phyloP scores from a whole-genome alignment of 495 filamentous ascomycete species.

The Viridothelium virens region DNA sequence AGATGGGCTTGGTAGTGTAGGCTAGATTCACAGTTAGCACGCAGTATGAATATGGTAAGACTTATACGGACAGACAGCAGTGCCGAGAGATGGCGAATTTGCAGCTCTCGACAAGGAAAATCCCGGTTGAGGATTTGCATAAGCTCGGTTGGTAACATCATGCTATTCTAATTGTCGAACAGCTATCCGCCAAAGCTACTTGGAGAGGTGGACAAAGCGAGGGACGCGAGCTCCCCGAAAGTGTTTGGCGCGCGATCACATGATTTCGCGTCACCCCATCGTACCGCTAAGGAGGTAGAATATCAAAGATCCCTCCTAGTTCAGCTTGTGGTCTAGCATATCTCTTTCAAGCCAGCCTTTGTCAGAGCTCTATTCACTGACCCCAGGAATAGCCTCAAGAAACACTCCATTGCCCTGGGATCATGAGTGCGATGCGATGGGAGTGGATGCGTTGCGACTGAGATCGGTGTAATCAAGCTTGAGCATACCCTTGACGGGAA shows the following conservation, averaged over 20 bases:
- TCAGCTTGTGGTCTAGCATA: too few species aligned
- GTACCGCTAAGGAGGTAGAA: too few species aligned
- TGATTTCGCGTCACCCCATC: slow-evolving; percentile 14
- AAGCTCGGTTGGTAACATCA: slow-evolving; percentile 30
- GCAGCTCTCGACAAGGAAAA: slow-evolving; percentile 34
- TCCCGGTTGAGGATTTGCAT: slow-evolving; percentile 20
- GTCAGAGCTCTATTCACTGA: too few species aligned
- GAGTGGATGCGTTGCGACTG: too few species aligned
- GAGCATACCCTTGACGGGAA: too few species aligned
- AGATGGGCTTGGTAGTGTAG: slow-evolving; percentile 39
- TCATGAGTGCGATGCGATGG: too few species aligned
- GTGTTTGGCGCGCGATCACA: slow-evolving; percentile 15
- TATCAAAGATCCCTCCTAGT: too few species aligned
- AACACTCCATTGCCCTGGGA: too few species aligned
- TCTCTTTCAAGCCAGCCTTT: too few species aligned
- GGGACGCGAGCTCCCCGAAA: not conserved
- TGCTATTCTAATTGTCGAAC: not conserved
- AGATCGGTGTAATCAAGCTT: too few species aligned
- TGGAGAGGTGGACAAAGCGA: not conserved
- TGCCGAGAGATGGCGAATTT: slow-evolving; percentile 30
- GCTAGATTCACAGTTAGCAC: slow-evolving; percentile 28
- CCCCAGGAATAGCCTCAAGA: too few species aligned
- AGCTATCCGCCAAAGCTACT: not conserved
- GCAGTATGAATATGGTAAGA: not conserved
- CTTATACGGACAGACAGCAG: slow-evolving; percentile 27